Evolutionary conservation across 768 basidiomycete genomes (phyloP), one percentile per base, ranked within the genome.

Genomic region (Glaciozyma martinii): DNA sequence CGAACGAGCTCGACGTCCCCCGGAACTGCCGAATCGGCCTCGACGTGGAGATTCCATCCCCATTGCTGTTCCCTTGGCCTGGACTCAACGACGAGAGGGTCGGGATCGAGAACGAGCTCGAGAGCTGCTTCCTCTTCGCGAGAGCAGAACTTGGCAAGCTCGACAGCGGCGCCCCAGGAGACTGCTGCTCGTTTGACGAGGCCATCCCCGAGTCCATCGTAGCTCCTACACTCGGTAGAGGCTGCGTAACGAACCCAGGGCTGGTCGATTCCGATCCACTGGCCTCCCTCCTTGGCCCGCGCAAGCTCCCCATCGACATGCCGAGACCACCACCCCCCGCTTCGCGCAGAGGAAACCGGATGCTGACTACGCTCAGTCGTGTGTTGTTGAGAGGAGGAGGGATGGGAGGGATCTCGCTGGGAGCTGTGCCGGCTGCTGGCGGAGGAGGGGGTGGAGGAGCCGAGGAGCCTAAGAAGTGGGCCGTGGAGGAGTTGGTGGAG

Each of bases 1-100:
- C 80, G 67, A 92, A 92, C 0, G 88, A 88, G 21, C 83, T 80
- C 64, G 89, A 86, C 32, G 81, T 80, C 29, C 83, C 83, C 61
- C 82, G 82, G 75, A 84, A 83, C 23, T 82, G 82, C 40, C 33
- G 21, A 33, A 19, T 8, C 12, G 60, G 70, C 29, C 70, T 59
- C 9, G 42, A 55, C 43, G 68, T 56, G 8, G 33, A 10, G 1
- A 58, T 42, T 2, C 23, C 42, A 25, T 19, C 56, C 16, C 43
- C 43, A 7, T 21, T 43, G 40, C 59, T 44, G 23, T 32, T 21
- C 16, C 46, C 56, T 0, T n/a, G 47, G 13, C 50, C 44, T 25
- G 56, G 40, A 13, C 37, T 25, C 21, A 65, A 37, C 15, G 52
- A 56, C 30, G 56, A 62, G 59, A 66, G 62, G 57, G 46, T 59